Base-by-base conservation (phyloP, 164 flowering plant genomes). In the Magnolia changhungtana region DNA sequence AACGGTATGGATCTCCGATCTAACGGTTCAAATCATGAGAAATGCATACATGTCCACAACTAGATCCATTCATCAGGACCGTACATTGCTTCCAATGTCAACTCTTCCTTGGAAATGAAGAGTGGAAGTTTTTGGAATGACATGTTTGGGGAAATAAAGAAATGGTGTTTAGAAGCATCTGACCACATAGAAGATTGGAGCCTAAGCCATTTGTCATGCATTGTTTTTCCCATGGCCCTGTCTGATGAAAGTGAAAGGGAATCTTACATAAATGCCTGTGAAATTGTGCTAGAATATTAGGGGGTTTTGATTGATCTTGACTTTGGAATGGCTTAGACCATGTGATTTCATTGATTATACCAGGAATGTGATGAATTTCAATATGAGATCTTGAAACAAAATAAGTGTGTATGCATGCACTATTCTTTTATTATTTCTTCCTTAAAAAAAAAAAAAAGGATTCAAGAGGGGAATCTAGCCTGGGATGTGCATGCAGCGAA, bases 41-140 rank as follows among this genome's bases (percentile, higher is more conserved):
- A 16, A 55, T 11, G 18, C 61, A 4, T 0, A 16, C 61, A 55
- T 55, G 61, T 37, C 61, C 61, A 55, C 3, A 11, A 16, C 61
- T 11, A 55, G 61, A 55, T 55, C 61, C 18, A 11, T 55, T 9
- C 61, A 55, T 55, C 61, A 55, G 61, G 18, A 55, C 61, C 61
- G 61, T 55, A 55, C 61, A 55, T 11, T 55, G 61, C 4, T 16
- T 55, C 16, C 61, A 55, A 8, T 8, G 61, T 55, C 61, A 55
- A 55, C 61, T 16, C 79, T 21, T 71, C 75, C 80, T 82, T 66
- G 83, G 74, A 77, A 83, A 81, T 64, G 52, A 20, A 71, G 77
- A 31, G 10, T 67, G 67, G 45, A 50, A 51, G 29, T 27, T 27
- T 37, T 37, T 3, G 45, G 5, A 37, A 37, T 37, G 45, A 37